Conservation (phyloP, 371 early-diverging fungal genomes). For the Mucor piriformis region DNA sequence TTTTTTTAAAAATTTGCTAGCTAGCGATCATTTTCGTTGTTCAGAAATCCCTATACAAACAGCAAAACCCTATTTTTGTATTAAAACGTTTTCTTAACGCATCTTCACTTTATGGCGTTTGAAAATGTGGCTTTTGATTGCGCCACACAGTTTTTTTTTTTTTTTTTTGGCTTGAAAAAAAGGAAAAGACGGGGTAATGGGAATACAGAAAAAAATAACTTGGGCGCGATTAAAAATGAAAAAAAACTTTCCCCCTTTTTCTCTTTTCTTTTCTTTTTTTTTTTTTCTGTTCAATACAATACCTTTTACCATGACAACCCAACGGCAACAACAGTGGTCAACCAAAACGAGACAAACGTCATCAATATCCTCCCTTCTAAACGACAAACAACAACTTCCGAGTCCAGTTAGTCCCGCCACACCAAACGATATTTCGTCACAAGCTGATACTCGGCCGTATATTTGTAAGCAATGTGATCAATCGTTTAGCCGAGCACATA, state of each 20-base stretch:
- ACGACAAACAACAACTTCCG: neutral
- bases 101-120: too few relatives aligned
- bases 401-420: neutral
- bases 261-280: neutral
- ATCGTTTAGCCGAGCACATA: constrained; percentile 46
- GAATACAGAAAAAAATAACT: constrained; percentile 19
- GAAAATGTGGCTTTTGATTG: too few relatives aligned
- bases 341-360: neutral
- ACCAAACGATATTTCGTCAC: too few relatives aligned
- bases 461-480: constrained; percentile 42
- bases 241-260: neutral
- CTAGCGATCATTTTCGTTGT: too few relatives aligned
- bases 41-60: too few relatives aligned
- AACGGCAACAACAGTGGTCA: neutral
- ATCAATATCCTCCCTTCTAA: neutral
- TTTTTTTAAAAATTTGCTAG: too few relatives aligned
- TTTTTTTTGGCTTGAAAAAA: neutral
- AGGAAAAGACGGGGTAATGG: neutral
- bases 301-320: constrained; percentile 1
- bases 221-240: constrained; percentile 30
- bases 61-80: too few relatives aligned
- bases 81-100: too few relatives aligned
- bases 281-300: too few relatives aligned
- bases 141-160: neutral
- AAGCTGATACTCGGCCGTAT: neutral